phyloP scores from a whole-genome alignment of 2,329 filamentous ascomycete species.

The Ceratocystis colombiana region DNA sequence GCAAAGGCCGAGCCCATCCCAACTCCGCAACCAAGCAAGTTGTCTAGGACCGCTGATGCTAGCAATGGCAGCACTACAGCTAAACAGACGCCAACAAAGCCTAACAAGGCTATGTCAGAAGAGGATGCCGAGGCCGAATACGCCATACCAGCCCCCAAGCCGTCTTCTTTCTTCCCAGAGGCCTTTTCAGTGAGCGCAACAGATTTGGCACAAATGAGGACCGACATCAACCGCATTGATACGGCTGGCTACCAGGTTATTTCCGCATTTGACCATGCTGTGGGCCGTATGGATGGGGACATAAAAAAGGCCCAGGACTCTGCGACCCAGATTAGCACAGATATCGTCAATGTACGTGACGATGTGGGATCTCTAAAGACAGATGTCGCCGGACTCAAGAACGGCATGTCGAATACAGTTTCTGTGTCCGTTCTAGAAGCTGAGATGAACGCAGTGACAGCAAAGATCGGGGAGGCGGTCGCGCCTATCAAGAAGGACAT shows the following conservation, averaged over 20 bases:
- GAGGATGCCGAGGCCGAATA: constrained; percentile 10
- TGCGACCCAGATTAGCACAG: constrained; percentile 29
- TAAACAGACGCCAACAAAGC: neutral
- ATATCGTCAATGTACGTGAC: constrained; percentile 28
- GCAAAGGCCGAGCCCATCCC: constrained; percentile 30
- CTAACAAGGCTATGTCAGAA: neutral
- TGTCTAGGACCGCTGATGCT: neutral
- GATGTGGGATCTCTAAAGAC: constrained; percentile 30
- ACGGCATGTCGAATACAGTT: constrained; percentile 1
- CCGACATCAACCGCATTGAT: constrained; percentile 34
- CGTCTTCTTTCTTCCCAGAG: constrained; percentile 6
- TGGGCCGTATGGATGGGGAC: constrained; percentile 33
- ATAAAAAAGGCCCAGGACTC: constrained; percentile 32
- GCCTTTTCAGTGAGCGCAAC: constrained; percentile 12
- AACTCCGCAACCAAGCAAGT: constrained; percentile 21
- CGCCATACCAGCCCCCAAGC: neutral
- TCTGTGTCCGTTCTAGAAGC: constrained; percentile 2
- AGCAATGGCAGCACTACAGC: neutral
- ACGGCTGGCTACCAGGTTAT: constrained; percentile 34
- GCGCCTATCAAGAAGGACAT: constrained; percentile 11
- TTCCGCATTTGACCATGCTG: constrained; percentile 33
- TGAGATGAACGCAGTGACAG: constrained; percentile 1
- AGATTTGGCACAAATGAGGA: constrained; percentile 23
- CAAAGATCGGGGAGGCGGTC: neutral
- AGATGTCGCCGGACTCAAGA: constrained; percentile 28